Percentiles rank a stretch among this genome's conserved stretches.
Evolutionary conservation across 2,329 filamentous ascomycete genomes (phyloP).

Genomic region (Colletotrichum sp.): DNA sequence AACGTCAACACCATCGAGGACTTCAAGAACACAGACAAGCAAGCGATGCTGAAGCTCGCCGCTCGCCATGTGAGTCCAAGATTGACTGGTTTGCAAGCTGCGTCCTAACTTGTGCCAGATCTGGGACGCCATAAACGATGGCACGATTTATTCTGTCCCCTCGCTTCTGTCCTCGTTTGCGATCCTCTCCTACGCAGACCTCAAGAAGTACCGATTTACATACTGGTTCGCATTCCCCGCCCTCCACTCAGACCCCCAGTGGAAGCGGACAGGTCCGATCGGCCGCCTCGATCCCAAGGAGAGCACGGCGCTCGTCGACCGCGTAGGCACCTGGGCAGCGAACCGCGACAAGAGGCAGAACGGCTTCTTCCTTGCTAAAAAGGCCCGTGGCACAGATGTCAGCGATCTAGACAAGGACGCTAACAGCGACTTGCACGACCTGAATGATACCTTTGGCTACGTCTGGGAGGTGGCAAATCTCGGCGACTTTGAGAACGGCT

Average conservation of each 20-base stretch:
- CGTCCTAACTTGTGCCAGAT: constrained; percentile 58
- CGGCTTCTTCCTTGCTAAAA: constrained; percentile 96
- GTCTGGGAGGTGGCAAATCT: constrained; percentile 81
- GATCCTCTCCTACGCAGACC: constrained; percentile 89
- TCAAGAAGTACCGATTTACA: constrained; percentile 98
- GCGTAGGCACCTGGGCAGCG: constrained; percentile 87
- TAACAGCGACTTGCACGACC: constrained; percentile 20
- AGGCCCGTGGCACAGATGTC: constrained; percentile 47
- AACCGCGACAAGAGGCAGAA: constrained; percentile 79
- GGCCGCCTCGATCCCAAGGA: constrained; percentile 68
- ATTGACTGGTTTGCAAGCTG: not conserved
- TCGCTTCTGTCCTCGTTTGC: constrained; percentile 90
- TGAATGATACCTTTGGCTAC: constrained; percentile 47
- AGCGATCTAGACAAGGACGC: constrained; percentile 16
- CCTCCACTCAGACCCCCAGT: constrained; percentile 84
- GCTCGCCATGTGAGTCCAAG: constrained; percentile 71
- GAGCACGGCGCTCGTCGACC: constrained; percentile 79
- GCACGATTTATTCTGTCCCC: constrained; percentile 93
- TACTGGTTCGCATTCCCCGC: constrained; percentile 98
- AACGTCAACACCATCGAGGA: constrained; percentile 97
- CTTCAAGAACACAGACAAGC: constrained; percentile 84
- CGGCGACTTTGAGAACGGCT: constrained; percentile 81
- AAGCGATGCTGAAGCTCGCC: constrained; percentile 76
- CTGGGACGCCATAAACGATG: constrained; percentile 97
- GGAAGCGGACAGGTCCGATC: constrained; percentile 68